These are phyloP conservation scores for Ilyonectria sp. DNA, from an alignment of 2,329 filamentous ascomycete species.

Conservation along the genomic window DNA sequence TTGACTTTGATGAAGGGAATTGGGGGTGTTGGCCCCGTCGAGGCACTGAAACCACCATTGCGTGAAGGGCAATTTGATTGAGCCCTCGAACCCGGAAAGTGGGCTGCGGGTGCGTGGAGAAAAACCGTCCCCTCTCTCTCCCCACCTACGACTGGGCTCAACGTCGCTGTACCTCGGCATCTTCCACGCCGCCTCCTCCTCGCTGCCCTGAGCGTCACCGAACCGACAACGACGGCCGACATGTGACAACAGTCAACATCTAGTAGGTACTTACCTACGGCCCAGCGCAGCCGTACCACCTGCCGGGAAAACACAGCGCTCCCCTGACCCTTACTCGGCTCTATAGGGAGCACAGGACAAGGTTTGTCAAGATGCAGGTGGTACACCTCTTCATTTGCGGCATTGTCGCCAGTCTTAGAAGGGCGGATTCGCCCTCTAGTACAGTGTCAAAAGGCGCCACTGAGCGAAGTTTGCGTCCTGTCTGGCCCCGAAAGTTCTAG, in stretches of 20 bases:
- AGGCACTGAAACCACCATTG: conserved; percentile 39
- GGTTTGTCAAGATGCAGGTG: conserved; percentile 15
- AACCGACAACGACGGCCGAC: conserved; percentile 4
- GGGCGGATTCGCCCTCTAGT: conserved; percentile 4
- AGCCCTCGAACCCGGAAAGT: conserved; percentile 20
- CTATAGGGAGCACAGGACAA: conserved; percentile 21
- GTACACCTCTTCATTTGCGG: conserved; percentile 13
- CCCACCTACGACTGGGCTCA: conserved; percentile 10
- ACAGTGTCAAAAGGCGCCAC: conserved; percentile 19
- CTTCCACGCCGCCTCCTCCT: conserved; percentile 15
- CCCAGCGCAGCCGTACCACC: conserved; percentile 22
- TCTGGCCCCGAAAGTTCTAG: conserved; percentile 23
- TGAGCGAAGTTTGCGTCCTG: conserved; percentile 20
- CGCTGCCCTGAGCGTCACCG: conserved; percentile 12
- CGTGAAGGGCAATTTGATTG: conserved; percentile 30
- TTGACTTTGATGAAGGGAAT: conserved; percentile 28
- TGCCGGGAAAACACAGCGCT: conserved; percentile 14
- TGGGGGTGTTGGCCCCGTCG: conserved; percentile 29
- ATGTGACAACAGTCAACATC: conserved; percentile 25
- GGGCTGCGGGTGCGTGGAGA: conserved; percentile 26
- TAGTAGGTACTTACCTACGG: neutral
- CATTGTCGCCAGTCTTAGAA: conserved; percentile 11
- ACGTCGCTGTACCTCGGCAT: conserved; percentile 27
- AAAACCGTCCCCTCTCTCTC: conserved; percentile 15
- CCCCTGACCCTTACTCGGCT: conserved; percentile 28